Evolutionary conservation across 352 stramenopile genomes (phyloP).

Genomic region (Thraustochytrium sp.): DNA sequence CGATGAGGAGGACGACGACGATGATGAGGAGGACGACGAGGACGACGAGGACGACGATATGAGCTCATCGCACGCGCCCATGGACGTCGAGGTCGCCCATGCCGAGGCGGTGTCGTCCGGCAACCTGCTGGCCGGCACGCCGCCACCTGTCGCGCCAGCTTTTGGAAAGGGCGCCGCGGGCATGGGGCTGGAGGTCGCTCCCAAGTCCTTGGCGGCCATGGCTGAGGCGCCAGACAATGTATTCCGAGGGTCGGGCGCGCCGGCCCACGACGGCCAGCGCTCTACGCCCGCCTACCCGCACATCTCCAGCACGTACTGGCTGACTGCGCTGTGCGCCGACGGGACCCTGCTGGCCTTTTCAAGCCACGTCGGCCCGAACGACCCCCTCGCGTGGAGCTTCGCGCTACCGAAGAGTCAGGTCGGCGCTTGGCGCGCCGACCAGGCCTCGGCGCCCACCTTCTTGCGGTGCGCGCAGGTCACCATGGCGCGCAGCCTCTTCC

Average conservation of each 20-base stretch:
- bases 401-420: not conserved
- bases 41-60: not conserved
- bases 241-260: no score
- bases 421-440: not conserved
- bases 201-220: no score
- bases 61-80: not conserved
- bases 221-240: no score
- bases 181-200: no score
- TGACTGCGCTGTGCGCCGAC: not conserved
- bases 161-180: no score
- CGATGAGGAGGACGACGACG: conserved; percentile 13
- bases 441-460: not conserved
- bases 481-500: not conserved
- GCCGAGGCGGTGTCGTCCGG: no score
- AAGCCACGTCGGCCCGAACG: not conserved
- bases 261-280: not conserved
- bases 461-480: not conserved
- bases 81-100: not conserved
- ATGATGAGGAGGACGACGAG: conserved; percentile 4
- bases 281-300: not conserved
- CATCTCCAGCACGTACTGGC: not conserved
- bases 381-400: not conserved
- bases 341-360: not conserved
- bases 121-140: no score
- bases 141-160: no score